phyloP scores from a whole-genome alignment of 192 early-diverging fungal species.

The Glomus cerebriforme region DNA sequence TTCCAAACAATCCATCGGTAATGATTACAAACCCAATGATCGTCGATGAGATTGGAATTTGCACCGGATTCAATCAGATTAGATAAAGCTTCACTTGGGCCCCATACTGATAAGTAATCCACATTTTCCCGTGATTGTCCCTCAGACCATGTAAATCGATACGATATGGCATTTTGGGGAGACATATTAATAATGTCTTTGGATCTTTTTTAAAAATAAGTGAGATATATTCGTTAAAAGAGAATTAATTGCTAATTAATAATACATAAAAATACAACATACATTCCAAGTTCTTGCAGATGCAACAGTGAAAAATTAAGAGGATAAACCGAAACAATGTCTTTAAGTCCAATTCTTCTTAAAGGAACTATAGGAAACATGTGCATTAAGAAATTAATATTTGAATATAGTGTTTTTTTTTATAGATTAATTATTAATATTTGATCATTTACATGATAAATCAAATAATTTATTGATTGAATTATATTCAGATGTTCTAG shows the following conservation, averaged over 20 bases:
- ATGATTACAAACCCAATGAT: constrained; percentile 64
- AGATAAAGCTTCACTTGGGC: constrained; percentile 42
- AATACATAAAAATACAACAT: not conserved
- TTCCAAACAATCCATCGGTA: constrained; percentile 74
- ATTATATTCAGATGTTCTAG: not conserved
- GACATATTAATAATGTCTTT: constrained; percentile 40
- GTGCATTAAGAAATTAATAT: not conserved
- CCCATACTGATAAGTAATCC: constrained; percentile 40
- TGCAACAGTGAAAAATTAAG: not conserved
- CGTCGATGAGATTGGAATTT: constrained; percentile 27
- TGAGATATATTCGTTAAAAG: not conserved
- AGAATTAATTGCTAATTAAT: not conserved
- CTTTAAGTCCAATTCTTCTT: not conserved
- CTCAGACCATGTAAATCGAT: constrained; percentile 20
- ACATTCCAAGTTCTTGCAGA: constrained; percentile 11
- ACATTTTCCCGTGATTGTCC: not conserved
- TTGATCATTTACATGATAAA: not conserved
- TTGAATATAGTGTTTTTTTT: not conserved
- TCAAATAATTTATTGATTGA: not conserved
- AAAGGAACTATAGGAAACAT: not conserved
- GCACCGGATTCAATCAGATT: constrained; percentile 48
- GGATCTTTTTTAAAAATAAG: constrained; percentile 21
- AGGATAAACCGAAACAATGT: constrained; percentile 7
- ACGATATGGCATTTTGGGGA: constrained; percentile 25
- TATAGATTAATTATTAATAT: not conserved